Conservation (phyloP, 169 alveolate species). For the Prorocentrum cordatum region DNA sequence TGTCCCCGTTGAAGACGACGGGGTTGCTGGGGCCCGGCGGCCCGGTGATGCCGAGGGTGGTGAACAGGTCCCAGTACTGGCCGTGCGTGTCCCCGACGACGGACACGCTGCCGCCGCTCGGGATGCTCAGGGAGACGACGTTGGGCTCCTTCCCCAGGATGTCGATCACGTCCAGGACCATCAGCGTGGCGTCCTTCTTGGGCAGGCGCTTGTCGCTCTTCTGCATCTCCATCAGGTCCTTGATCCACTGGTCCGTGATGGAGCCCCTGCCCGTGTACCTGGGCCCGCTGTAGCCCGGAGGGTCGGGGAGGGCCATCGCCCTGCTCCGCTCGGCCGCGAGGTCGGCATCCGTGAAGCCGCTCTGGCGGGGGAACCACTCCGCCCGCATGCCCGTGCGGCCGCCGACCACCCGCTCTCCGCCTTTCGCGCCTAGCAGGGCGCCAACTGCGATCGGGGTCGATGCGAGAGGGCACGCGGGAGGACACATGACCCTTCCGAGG, state of each 20-base stretch:
- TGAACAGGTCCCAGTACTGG: constrained; percentile 63
- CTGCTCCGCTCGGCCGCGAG: constrained; percentile 33
- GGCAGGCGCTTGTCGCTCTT: constrained; percentile 39
- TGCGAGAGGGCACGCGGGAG: too few relatives aligned
- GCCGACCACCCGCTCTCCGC: too few relatives aligned
- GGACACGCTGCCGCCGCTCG: neutral
- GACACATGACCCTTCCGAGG: too few relatives aligned
- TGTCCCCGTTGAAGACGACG: constrained; percentile 67
- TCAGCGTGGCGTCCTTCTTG: constrained; percentile 25
- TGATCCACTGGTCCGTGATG: constrained; percentile 19
- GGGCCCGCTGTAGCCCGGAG: constrained; percentile 46
- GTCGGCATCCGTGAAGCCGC: too few relatives aligned
- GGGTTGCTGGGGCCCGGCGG: constrained; percentile 20
- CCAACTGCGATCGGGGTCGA: too few relatives aligned
- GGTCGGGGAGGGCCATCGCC: constrained; percentile 23
- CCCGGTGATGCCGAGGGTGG: constrained; percentile 38
- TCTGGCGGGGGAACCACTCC: too few relatives aligned
- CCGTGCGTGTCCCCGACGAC: constrained; percentile 66
- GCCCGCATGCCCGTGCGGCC: too few relatives aligned
- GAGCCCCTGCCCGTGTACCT: constrained; percentile 26
- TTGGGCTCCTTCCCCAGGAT: neutral
- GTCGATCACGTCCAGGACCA: constrained; percentile 52
- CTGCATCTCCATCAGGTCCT: constrained; percentile 18
- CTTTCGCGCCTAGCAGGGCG: too few relatives aligned
- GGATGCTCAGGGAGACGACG: too few relatives aligned